Base-by-base conservation (phyloP, 768 basidiomycete species). In the Dioszegia crocea region DNA sequence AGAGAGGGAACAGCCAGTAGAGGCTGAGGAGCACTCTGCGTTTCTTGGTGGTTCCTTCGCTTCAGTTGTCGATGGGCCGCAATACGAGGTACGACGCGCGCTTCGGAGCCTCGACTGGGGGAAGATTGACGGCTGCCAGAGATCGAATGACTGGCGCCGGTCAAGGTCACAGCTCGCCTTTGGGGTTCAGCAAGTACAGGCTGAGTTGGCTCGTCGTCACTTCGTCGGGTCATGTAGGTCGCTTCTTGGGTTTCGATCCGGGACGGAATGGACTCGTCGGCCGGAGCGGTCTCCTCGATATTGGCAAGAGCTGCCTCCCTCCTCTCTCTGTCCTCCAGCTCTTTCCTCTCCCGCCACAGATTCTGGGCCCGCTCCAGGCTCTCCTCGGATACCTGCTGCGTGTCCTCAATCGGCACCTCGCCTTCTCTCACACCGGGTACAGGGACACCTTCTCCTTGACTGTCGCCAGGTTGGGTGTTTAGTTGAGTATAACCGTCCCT, bases 1-100 rank as follows among this genome's bases (percentile, higher is more conserved):
- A 36, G 12, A 6, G 4, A 11, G 21, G 44, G 33, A 1, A 50
- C 8, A 14, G 23, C 16, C 38, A 27, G 38, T 38, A 12, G 36
- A 17, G 51, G 51, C 38, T 40, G 36, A 5, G 51, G 51, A 9
- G 36, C 51, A 40, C 51, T 53, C 38, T 21, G n/a, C 6, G 51
- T 53, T 19, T 53, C 51, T 27, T 40, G 36, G 3, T 24, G 12
- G 21, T 53, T 53, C 51, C 51, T 21, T 17, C 51, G 12, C 39
- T 27, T 5, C 6, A 53, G 51, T 8, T 19, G 36, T 12, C 51
- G 19, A 41, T 41, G 36, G 8, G 24, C 21, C 12, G 51, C 19
- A 8, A 53, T 36, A 39, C 14, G 10, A 9, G 36, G 36, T 4
- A n/a, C 29, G 23, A 51, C 23, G 2, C 3, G 51, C 51, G 23